Evolutionary conservation across 345 rosid species (phyloP), one percentile per base, ranked within the genome.

Genomic region (Corchorus capsularis): DNA sequence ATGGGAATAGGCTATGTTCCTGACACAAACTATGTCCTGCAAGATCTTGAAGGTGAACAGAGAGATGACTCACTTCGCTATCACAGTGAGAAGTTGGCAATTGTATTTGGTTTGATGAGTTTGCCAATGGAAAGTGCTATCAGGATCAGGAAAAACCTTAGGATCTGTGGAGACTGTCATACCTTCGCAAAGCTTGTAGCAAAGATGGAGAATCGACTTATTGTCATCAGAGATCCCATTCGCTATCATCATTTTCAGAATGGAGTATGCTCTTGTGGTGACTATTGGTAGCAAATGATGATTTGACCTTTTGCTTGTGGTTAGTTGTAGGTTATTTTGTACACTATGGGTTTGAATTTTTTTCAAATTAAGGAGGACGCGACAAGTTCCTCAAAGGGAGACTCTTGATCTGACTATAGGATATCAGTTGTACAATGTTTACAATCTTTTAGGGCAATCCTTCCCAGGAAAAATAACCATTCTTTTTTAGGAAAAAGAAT

Each of bases 71-170:
- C 85, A 13, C 83, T 90, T 41, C 70, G 78, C 60, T 84, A 79
- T 72, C 89, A 88, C 79, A 90, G 94, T 9, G 90, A 88, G 83
- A 88, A 90, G 71, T 77, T 90, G 68, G 92, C 94, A 17, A 81
- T 90, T 22, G 86, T 75, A 8, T 86, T 81, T 71, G 93, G 90
- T 73, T 61, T 85, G 49, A 87, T 81, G 78, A 83, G 75, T 41
- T 63, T 80, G 75, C 60, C 82, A 1, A 65, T 1, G 22, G 85
- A 63, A 54, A 88, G 80, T 71, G 81, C 84, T 34, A 81, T 90
- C 65, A 79, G 89, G 83, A 83, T 88, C 77, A 82, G 92, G 75
- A 89, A 87, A 77, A 89, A 86, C 75, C 81, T 86, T 16, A 85
- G 92, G 76, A 85, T 88, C 57, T 86, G 90, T 5, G 90, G 89